phyloP scores from a whole-genome alignment of 1,284 basidiomycete genomes.

The Farysia itapuensis region DNA sequence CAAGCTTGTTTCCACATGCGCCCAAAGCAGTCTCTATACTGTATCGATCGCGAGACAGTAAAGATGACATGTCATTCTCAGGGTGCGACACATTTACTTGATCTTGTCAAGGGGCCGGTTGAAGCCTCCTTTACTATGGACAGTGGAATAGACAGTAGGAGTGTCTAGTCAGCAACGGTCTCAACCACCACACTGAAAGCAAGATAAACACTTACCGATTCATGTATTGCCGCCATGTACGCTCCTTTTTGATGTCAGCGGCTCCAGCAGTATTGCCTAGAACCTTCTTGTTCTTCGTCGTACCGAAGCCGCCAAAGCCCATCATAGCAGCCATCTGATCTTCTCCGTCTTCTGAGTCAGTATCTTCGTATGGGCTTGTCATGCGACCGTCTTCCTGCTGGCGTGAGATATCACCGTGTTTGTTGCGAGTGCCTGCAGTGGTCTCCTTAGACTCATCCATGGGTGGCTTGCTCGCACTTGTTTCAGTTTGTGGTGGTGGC shows the following conservation, averaged over 20 bases:
- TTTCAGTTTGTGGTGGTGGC: no score
- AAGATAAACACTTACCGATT: slow-evolving; percentile 75
- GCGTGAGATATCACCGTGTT: no score
- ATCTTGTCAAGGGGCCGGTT: slow-evolving; percentile 45
- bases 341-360: slow-evolving; percentile 25
- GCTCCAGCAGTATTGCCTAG: slow-evolving; percentile 64
- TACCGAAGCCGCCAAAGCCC: slow-evolving; percentile 84
- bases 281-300: slow-evolving; percentile 82
- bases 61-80: no score
- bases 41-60: no score
- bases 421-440: no score
- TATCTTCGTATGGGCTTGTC: not conserved
- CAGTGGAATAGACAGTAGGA: not conserved
- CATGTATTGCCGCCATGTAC: slow-evolving; percentile 97
- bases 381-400: no score
- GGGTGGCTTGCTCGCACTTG: no score
- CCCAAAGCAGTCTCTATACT: no score
- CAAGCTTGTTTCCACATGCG: no score
- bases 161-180: not conserved
- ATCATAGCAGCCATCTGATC: slow-evolving; percentile 80
- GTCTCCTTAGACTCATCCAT: no score
- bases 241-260: slow-evolving; percentile 77
- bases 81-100: slow-evolving; percentile 16
- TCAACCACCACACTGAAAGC: no score
- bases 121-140: slow-evolving; percentile 40